Evolutionary conservation across 192 early-diverging fungal genomes (phyloP), one percentile per base, ranked within the genome.

Genomic region (Backusella mclennaniae): DNA sequence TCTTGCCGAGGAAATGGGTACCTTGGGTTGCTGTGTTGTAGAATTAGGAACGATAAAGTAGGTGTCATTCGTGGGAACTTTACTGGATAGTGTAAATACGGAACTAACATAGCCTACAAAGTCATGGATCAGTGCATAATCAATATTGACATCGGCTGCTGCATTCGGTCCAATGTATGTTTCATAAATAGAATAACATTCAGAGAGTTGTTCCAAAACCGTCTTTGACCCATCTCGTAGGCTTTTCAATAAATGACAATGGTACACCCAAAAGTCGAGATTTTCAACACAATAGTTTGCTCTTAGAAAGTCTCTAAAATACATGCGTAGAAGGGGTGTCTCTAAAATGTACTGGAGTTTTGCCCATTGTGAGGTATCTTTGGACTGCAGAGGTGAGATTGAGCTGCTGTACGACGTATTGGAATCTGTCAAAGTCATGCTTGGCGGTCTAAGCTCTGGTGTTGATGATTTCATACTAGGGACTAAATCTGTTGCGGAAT

Each of bases 241-340:
- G 6, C 67, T 73, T 35, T 78, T 73, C 2, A 87, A 63, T 67
- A 88, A 17, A 74, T 81, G 12, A 69, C 71, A 71, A 69, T 79
- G 74, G 41, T 94, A 89, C 0, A 87, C 74, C 80, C 86, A 89
- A 49, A 93, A 94, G 15, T 88, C 81, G 21, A 91, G 77, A 73
- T 94, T 93, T 66, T 94, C 93, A 56, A 91, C 89, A 74, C 91
- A 92, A 44, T 89, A 89, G 71, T 92, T 91, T 23, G 86, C 86
- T 15, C 86, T 85, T 38, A 91, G 80, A 76, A 89, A 92, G 23
- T 83, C 84, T 59, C 87, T 86, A 77, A 93, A 93, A 19, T 89
- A 74, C 29, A 82, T 81, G 14, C 89, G 77, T 9, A 93, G 71
- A 1, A 80, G 72, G 2, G 81, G 73, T 56, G 85, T 86, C 15